Evolutionary conservation across 345 rosid genomes (phyloP), one percentile per base, ranked within the genome.

Genomic region (Eucalyptus lansdowneana): DNA sequence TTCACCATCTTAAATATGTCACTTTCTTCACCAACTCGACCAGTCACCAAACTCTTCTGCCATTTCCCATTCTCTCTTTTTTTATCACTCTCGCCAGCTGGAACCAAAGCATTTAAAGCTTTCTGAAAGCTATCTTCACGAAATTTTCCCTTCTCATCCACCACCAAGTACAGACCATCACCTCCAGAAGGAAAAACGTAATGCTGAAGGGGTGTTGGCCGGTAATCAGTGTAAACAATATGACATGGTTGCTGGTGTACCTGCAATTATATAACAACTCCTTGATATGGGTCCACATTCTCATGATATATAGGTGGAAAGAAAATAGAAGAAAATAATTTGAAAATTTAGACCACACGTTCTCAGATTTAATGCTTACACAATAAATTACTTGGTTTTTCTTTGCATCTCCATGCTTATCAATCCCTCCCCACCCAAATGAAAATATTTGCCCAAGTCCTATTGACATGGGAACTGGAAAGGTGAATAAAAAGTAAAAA

Each of bases 181-280:
- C 98, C 97, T 88, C 99, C 99, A 24, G 99, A 93, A 91, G 99
- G 99, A 90, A 97, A 98, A 88, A 98, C 90, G 90, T 98, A 98
- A 91, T 98, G 99, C 92, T 96, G 98, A 91, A 98, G 98, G 29
- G 99, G 99, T 81, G 99, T 98, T 87, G 99, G 99, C 69, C 99
- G 96, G 94, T 98, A 98, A 92, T 98, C 99, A 13, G 99, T 98
- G 93, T 98, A 98, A 80, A 98, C 99, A 91, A 98, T 98, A 93
- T 97, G 98, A 91, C 99, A 98, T 25, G 99, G 99, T 89, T 97
- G 99, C 80, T 90, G 93, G 92, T 98, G 99, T 86, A 98, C 99
- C 99, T 98, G 95, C 80, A 94, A 81, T 65, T 85, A 54, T 67
- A 88, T 50, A 87, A 88, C 21, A 86, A n/a, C 53, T 60, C 83